Evolutionary conservation across 2,329 filamentous ascomycete species (phyloP).

Genomic region (Ophiostoma fasciatum): DNA sequence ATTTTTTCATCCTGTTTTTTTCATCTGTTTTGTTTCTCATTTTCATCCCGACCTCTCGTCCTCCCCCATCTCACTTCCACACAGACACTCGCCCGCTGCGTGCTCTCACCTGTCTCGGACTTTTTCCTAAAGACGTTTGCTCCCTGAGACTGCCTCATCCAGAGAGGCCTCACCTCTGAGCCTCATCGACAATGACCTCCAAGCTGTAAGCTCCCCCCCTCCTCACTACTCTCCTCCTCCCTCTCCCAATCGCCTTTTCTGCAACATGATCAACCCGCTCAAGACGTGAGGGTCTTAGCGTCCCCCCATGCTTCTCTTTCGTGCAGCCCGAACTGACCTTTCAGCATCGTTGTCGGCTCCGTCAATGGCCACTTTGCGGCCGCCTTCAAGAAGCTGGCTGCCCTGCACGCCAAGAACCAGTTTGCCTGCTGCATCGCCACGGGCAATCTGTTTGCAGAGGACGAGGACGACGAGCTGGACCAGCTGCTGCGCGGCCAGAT

Average conservation of each 20-base stretch:
- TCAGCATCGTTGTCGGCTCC: slow-evolving; percentile 66
- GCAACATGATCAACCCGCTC: background rate
- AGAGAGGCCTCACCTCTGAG: too few relatives aligned
- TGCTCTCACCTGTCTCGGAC: too few relatives aligned
- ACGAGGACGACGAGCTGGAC: slow-evolving; percentile 42
- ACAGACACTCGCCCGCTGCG: too few relatives aligned
- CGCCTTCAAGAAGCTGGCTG: slow-evolving; percentile 65
- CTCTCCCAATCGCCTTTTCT: slow-evolving; percentile 6
- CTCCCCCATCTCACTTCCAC: too few relatives aligned
- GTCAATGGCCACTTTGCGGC: slow-evolving; percentile 64
- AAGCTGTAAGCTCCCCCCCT: slow-evolving; percentile 2
- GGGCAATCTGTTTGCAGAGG: slow-evolving; percentile 63
- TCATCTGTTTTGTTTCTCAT: too few relatives aligned
- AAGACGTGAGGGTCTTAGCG: background rate
- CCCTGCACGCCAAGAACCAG: slow-evolving; percentile 71
- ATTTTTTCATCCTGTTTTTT: too few relatives aligned
- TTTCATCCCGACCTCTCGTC: too few relatives aligned
- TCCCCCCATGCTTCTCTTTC: too few relatives aligned
- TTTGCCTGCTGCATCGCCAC: slow-evolving; percentile 76
- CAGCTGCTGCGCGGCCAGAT: slow-evolving; percentile 60
- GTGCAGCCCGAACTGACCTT: too few relatives aligned
- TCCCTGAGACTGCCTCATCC: too few relatives aligned
- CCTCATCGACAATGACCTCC: slow-evolving; percentile 1
- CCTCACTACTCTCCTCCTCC: background rate
- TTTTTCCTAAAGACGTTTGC: too few relatives aligned